These are phyloP conservation scores for Pseudozyma tsukubaensis DNA, from an alignment of 1,284 basidiomycete species.

Conservation along the genomic window DNA sequence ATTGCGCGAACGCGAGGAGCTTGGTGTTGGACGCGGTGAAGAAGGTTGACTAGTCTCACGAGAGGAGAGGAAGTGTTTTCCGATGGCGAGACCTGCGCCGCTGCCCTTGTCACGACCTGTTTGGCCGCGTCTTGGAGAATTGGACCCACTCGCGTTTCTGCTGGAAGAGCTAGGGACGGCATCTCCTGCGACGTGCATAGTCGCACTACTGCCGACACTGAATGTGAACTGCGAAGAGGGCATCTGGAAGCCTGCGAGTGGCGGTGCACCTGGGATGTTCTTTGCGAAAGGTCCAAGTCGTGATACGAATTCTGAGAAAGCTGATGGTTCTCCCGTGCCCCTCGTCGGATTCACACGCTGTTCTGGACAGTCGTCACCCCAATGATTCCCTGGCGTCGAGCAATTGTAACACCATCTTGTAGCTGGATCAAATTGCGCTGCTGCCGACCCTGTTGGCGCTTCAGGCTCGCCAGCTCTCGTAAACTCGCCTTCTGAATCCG, in stretches of 20 bases:
- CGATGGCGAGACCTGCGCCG: conserved; percentile 14
- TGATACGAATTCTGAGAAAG: conserved; percentile 79
- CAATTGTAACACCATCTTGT: conserved; percentile 91
- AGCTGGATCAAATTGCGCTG: conserved; percentile 43
- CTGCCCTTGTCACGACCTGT: conserved; percentile 5
- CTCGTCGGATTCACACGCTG: conserved; percentile 72
- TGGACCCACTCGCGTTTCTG: conserved; percentile 9
- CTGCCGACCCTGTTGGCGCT: conserved; percentile 11
- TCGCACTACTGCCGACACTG: conserved; percentile 34
- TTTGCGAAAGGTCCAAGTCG: conserved; percentile 80
- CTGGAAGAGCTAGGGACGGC: conserved; percentile 11
- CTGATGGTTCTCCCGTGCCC: conserved; percentile 75
- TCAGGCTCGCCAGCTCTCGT: conserved; percentile 16
- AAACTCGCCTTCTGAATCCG: conserved; percentile 39
- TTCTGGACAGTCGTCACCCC: conserved; percentile 85
- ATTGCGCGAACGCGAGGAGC: conserved; percentile 4
- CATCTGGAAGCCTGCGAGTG: conserved; percentile 29
- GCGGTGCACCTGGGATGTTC: conserved; percentile 30
- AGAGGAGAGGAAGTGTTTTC: conserved; percentile 15
- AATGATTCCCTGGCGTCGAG: conserved; percentile 77
- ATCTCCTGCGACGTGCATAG: conserved; percentile 42
- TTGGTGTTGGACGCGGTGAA: conserved; percentile 10
- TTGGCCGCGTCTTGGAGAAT: conserved; percentile 8
- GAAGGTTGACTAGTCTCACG: conserved; percentile 12
- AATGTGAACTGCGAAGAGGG: conserved; percentile 49